These are phyloP conservation scores for Pyrus bretschneideri DNA, from an alignment of 306 rosid genomes.

Conservation along the genomic window DNA sequence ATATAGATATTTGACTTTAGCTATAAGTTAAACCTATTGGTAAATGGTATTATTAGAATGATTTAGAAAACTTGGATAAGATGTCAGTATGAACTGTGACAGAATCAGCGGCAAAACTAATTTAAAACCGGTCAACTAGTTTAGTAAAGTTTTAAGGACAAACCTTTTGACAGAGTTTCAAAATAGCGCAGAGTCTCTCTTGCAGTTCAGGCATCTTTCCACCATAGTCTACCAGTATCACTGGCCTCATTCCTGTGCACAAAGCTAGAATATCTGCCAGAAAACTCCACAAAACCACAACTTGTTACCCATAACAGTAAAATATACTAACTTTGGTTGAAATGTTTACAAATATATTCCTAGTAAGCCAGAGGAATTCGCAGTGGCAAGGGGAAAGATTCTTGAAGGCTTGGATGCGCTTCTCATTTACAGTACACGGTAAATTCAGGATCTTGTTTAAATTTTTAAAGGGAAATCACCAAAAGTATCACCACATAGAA, in stretches of 20 bases:
- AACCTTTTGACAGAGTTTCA: conserved; percentile 46
- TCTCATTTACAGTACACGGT: not conserved
- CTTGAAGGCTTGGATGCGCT: not conserved
- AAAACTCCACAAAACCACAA: conserved; percentile 2
- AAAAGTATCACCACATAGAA: too few relatives aligned
- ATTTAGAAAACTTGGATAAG: not conserved
- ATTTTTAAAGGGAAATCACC: not conserved
- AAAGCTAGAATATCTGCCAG: conserved; percentile 65
- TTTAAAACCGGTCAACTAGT: not conserved
- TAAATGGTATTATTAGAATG: not conserved
- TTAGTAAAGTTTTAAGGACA: not conserved
- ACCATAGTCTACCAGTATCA: conserved; percentile 78
- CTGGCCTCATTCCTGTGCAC: conserved; percentile 70
- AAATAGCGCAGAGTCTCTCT: conserved; percentile 51
- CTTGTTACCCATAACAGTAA: not conserved
- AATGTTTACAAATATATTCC: too few relatives aligned
- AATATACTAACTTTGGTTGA: not conserved
- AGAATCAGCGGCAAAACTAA: not conserved
- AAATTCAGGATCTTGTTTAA: not conserved
- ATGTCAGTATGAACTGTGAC: not conserved
- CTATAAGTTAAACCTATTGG: not conserved
- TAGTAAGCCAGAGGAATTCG: not conserved
- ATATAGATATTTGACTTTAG: not conserved
- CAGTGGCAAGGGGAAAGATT: not conserved
- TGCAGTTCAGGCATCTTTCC: conserved; percentile 82